phyloP scores from a whole-genome alignment of 2,329 filamentous ascomycete species.

The Celoporthe dispersa region DNA sequence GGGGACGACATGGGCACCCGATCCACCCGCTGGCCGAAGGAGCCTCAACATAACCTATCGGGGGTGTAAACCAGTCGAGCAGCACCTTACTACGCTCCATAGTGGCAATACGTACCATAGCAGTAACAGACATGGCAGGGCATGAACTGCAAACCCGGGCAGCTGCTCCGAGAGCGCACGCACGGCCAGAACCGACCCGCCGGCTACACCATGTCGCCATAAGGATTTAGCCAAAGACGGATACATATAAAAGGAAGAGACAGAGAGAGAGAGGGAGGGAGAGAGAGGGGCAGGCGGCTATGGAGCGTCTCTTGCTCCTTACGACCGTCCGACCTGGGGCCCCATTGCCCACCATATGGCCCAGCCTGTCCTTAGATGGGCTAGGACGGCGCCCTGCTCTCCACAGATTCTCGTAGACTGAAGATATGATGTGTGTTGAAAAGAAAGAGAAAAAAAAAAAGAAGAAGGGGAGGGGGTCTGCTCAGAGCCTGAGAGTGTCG shows the following conservation, averaged over 20 bases:
- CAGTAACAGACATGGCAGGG: not conserved
- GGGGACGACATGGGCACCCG: not conserved
- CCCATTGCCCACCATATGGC: too few species aligned
- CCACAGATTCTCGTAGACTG: too few species aligned
- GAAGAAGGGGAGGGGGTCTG: not conserved
- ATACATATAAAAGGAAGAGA: not conserved
- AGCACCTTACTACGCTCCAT: not conserved
- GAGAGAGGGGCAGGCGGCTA: not conserved
- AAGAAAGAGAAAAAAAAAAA: too few species aligned
- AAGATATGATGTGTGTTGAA: not conserved
- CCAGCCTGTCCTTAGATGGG: too few species aligned
- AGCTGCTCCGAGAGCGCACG: not conserved
- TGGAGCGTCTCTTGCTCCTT: not conserved
- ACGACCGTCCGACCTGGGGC: too few species aligned
- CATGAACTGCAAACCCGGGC: not conserved
- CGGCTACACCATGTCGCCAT: not conserved
- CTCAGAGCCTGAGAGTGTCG: not conserved
- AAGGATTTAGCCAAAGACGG: not conserved
- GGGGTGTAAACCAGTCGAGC: not conserved
- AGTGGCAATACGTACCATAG: not conserved
- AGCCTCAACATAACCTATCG: not conserved
- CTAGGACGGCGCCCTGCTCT: too few species aligned
- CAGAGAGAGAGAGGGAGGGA: not conserved
- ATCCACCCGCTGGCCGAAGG: slow-evolving; percentile 3
- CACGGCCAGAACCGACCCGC: not conserved